Evolutionary conservation across 176 grass and related monocot genomes (phyloP).

Genomic region (Carex scoparia): DNA sequence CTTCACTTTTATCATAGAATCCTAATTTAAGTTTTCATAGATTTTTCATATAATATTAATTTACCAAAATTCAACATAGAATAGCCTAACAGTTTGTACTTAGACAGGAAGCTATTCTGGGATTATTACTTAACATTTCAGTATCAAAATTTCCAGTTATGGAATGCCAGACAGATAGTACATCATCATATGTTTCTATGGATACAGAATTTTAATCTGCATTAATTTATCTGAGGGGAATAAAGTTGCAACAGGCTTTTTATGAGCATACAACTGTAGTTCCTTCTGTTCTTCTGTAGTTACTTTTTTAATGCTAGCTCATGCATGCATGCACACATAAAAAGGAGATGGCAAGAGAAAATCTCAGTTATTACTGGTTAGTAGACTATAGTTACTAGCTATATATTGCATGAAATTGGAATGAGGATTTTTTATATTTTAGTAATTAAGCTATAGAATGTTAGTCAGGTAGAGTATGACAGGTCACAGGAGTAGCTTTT

Average conservation of each 20-base stretch:
- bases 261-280: conserved; percentile 20
- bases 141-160: neutral
- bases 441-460: neutral
- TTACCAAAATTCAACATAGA: too few species aligned
- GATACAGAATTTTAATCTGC: neutral
- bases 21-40: too few species aligned
- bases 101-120: neutral
- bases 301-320: neutral
- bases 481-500: neutral
- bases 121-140: neutral
- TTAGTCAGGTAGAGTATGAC: neutral
- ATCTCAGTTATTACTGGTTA: neutral
- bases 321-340: neutral
- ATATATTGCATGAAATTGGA: neutral
- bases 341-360: neutral
- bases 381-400: neutral
- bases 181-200: neutral
- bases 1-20: too few species aligned
- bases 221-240: neutral
- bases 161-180: neutral
- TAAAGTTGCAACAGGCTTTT: conserved; percentile 23
- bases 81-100: neutral
- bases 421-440: neutral
- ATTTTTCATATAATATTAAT: too few species aligned
- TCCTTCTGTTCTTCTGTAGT: neutral